A percentile compares a stretch with the other conserved stretches of the same genome.
phyloP scores from a whole-genome alignment of 1,284 basidiomycete species.

The Vanrija sp. region DNA sequence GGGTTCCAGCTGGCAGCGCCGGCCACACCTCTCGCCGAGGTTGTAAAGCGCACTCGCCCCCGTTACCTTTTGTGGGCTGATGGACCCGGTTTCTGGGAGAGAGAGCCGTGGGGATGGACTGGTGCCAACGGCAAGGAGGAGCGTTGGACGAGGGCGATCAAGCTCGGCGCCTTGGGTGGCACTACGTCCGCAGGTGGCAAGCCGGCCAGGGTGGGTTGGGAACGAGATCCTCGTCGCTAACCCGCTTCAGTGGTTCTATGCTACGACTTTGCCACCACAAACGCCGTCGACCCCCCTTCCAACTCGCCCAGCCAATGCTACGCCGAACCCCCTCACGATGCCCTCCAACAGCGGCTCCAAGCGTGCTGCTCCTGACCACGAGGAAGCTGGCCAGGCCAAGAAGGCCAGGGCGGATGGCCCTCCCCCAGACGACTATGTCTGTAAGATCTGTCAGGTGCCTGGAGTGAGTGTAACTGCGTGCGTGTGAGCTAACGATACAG shows the following conservation, averaged over 20 bases:
- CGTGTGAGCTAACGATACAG: constrained; percentile 24
- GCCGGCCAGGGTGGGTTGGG: constrained; percentile 69
- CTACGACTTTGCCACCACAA: constrained; percentile 60
- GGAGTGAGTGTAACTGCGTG: constrained; percentile 47
- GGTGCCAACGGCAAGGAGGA: constrained; percentile 56
- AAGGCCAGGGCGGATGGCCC: constrained; percentile 28
- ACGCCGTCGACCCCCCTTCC: constrained; percentile 36
- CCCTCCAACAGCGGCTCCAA: constrained; percentile 32
- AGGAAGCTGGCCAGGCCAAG: constrained; percentile 51
- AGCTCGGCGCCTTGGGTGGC: constrained; percentile 78
- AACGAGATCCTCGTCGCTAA: not conserved
- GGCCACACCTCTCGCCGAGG: constrained; percentile 63
- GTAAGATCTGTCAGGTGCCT: constrained; percentile 67
- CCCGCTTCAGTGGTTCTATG: constrained; percentile 65
- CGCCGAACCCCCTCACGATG: constrained; percentile 39
- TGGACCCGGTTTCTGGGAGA: constrained; percentile 73
- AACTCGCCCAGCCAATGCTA: constrained; percentile 32
- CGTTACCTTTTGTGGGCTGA: constrained; percentile 55
- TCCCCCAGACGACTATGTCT: constrained; percentile 78
- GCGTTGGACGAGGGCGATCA: constrained; percentile 71
- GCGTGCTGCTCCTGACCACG: constrained; percentile 58
- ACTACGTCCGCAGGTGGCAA: constrained; percentile 57
- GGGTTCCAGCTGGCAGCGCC: constrained; percentile 51
- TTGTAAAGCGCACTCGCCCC: constrained; percentile 53
- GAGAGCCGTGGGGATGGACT: constrained; percentile 82